Evolutionary conservation across 1,284 basidiomycete species (phyloP), one percentile per base, ranked within the genome.

Genomic region (Trichosporon coremiiforme): DNA sequence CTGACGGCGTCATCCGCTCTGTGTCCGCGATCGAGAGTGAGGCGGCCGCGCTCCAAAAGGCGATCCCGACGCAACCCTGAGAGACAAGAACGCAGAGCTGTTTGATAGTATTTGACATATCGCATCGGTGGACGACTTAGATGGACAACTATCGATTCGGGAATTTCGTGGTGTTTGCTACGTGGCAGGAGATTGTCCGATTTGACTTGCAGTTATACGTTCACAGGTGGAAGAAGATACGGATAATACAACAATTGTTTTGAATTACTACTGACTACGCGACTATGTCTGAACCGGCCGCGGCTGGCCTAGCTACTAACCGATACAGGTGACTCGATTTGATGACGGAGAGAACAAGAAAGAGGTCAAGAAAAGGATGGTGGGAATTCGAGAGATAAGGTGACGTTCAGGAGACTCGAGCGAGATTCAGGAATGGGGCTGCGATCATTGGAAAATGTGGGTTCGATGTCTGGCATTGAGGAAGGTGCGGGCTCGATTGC

Each of bases 1-100:
- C 38, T 20, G 25, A 41, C 63, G 63, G 63, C 35, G 63, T 45
- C 20, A 64, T 41, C 38, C 35, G 63, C 63, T 33, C 17, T 4
- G 63, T 64, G 31, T 25, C 57, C 8, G 31, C 57, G 2, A 60
- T 60, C 57, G 29, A 53, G 47, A 53, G 47, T 8, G 47, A 53
- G 8, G 47, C 47, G 2, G 47, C 47, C 4, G 47, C 47, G 20
- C 47, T 53, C 7, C 47, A n/a, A 9, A 53, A 53, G n/a, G n/a
- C 47, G 20, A 20, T 53, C 17, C 47, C n/a, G 20, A 53, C 22
- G 20, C 47, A 53, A 15, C 47, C 15, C 22, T 22, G 9, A 1
- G 17, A 20, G 2, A 12, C 6, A 22, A 20, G 6, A 53, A 20
- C 47, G 9, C n/a, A n/a, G 15, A 9, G 5, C 22, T 53, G 3